Evolutionary conservation across 1,284 basidiomycete genomes (phyloP).

Genomic region (Cystobasidium sp.): DNA sequence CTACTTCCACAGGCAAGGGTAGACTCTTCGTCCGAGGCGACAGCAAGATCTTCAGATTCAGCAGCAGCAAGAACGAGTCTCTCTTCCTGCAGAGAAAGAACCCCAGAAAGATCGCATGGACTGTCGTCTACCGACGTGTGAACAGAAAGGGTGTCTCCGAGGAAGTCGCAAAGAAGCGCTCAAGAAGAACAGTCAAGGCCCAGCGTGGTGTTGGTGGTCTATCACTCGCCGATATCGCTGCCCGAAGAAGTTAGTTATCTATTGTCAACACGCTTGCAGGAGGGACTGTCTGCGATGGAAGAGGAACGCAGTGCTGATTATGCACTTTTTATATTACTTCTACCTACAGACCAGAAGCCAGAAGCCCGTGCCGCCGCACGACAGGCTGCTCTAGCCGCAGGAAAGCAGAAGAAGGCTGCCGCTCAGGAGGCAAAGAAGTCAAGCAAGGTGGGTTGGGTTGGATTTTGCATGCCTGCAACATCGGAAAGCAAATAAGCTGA

Average conservation of each 20-base stretch:
- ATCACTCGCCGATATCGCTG: constrained; percentile 85
- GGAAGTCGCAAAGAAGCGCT: constrained; percentile 98
- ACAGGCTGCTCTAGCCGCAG: constrained; percentile 50
- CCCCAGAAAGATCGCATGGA: constrained; percentile 99
- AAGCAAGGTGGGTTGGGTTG: too few species aligned
- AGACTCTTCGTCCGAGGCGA: constrained; percentile 94
- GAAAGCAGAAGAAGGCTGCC: constrained; percentile 53
- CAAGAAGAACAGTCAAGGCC: constrained; percentile 95
- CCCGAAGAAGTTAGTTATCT: constrained; percentile 71
- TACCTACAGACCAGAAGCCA: constrained; percentile 67
- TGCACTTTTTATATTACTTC: too few species aligned
- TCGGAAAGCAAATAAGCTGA: too few species aligned
- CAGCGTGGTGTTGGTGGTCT: constrained; percentile 98
- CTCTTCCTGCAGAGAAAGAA: constrained; percentile 99
- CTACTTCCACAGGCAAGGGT: constrained; percentile 56
- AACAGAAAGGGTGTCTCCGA: constrained; percentile 99
- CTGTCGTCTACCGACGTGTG: constrained; percentile 93
- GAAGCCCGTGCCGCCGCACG: constrained; percentile 73
- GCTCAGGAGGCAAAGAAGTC: constrained; percentile 32
- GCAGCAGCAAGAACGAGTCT: constrained; percentile 86
- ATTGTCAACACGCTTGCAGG: background rate
- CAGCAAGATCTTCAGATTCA: constrained; percentile 75
- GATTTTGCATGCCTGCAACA: background rate
- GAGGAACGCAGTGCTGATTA: too few species aligned
- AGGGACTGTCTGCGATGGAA: too few species aligned